phyloP scores from a whole-genome alignment of 2,329 filamentous ascomycete genomes.

The Pseudogymnoascus destructans region DNA sequence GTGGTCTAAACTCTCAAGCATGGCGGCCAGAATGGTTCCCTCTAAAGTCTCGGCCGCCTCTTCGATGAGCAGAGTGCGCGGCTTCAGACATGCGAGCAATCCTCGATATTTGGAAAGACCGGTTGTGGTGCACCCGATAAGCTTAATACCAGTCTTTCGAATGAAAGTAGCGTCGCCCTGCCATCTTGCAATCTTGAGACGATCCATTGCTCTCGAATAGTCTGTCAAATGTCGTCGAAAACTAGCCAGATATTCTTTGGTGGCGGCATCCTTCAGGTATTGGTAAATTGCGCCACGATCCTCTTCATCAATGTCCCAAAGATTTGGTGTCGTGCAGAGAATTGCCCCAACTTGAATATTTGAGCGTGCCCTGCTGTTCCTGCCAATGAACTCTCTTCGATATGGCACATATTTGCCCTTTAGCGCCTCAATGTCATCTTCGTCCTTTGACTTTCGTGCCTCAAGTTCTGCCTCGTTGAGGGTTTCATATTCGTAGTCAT shows the following conservation, averaged over 20 bases:
- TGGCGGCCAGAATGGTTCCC: conserved; percentile 43
- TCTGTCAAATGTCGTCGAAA: conserved; percentile 14
- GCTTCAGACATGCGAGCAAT: conserved; percentile 45
- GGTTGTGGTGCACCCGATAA: conserved; percentile 43
- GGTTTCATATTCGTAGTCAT: conserved; percentile 21
- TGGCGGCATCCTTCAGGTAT: conserved; percentile 20
- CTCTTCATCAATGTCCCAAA: conserved; percentile 20
- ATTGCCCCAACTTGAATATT: conserved; percentile 17
- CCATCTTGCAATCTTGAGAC: conserved; percentile 13
- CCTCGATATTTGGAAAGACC: conserved; percentile 57
- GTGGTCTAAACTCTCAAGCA: conserved; percentile 49
- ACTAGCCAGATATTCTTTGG: conserved; percentile 15
- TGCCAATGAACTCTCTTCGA: conserved; percentile 19
- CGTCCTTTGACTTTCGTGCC: conserved; percentile 12
- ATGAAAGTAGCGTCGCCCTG: conserved; percentile 20
- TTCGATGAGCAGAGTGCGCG: conserved; percentile 51
- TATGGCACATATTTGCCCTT: conserved; percentile 20
- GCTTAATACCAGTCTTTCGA: conserved; percentile 49
- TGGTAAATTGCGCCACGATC: conserved; percentile 24
- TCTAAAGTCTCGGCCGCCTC: conserved; percentile 51
- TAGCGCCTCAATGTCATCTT: conserved; percentile 16
- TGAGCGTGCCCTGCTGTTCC: conserved; percentile 8
- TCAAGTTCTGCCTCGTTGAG: conserved; percentile 20
- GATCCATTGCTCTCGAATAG: conserved; percentile 13
- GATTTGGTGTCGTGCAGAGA: conserved; percentile 13